A percentile compares a stretch with the other conserved stretches of the same genome.
Conservation (phyloP, 2,329 filamentous ascomycete genomes). For the Talaromyces sp. region DNA sequence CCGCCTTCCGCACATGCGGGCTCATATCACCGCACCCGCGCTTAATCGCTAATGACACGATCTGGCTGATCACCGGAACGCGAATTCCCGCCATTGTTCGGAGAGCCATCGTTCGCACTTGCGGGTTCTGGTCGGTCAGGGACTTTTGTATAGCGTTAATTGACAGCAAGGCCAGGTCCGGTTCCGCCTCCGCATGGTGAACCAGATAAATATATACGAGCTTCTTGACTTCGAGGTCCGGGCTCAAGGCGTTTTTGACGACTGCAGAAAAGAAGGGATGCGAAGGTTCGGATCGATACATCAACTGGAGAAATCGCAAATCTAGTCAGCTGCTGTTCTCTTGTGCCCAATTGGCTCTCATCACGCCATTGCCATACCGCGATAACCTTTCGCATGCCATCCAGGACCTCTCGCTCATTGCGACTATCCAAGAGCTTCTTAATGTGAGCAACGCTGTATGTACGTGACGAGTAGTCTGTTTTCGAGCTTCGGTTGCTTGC, state of each 20-base stretch:
- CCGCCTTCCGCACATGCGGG: conserved; percentile 87
- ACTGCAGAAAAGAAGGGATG: conserved; percentile 95
- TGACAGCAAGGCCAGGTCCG: conserved; percentile 89
- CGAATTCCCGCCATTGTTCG: conserved; percentile 96
- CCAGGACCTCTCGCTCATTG: conserved; percentile 87
- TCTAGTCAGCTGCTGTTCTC: conserved; percentile 18
- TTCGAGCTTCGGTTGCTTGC: conserved; percentile 57
- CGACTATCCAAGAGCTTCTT: conserved; percentile 94
- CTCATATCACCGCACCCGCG: conserved; percentile 93
- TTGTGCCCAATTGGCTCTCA: neutral
- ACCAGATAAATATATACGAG: conserved; percentile 98
- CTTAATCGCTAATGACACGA: conserved; percentile 94
- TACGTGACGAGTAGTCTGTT: conserved; percentile 63
- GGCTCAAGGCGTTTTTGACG: conserved; percentile 95
- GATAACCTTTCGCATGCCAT: conserved; percentile 85
- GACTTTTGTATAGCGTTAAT: conserved; percentile 99
- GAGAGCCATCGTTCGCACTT: conserved; percentile 86
- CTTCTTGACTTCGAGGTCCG: conserved; percentile 94
- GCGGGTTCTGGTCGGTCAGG: conserved; percentile 86
- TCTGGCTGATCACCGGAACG: conserved; percentile 97
- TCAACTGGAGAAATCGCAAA: conserved; percentile 68
- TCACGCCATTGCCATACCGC: conserved; percentile 59
- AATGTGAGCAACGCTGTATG: conserved; percentile 78
- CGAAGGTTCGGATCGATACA: conserved; percentile 87
- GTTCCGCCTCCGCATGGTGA: conserved; percentile 93